Base-by-base conservation (phyloP, 2,329 filamentous ascomycete genomes). In the Trichoderma atroviride region DNA sequence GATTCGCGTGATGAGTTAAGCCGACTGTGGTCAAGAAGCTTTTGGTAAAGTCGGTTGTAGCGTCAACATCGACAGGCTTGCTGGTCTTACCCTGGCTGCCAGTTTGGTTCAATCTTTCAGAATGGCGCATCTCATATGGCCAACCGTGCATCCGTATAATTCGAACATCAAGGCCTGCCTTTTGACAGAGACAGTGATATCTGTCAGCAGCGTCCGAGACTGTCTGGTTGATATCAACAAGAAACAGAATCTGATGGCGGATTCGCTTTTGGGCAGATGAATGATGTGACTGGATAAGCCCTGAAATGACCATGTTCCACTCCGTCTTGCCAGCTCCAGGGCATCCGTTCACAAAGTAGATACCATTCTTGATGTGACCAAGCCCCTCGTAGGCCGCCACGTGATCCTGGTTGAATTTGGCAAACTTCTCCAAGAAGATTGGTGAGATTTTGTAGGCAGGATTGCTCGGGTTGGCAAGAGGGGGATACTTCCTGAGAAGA, bases 321-420 rank as follows among this genome's bases (percentile, higher is more conserved):
- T 84, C 80, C 0, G 83, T 85, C 61, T 85, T 85, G 0, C 83
- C 83, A 0, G 82, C 79, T 0, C 83, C 83, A 4, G 83, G 83
- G 5, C 83, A 83, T 4, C 83, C 83, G 7, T 83, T 83, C 0
- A 85, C 75, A 59, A 85, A 79, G 33, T 78, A 80, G 1, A 85
- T 70, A 0, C 82, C 80, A n/a, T 80, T 82, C 0, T 82, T 81
- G 13, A 85, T 79, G 1, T 71, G 71, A 1, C 71, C 69, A 0
- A 84, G 74, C 0, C 76, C 77, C 0, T 76, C 33, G 40, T 83
- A 82, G 0, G 82, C 82, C 0, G 71, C 64, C 1, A 71, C 71
- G 37, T 84, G 83, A n/a, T 84, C 78, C 0, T 69, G 37, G 27
- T 84, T 80, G 59, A 84, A 78, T 0, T 75, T 72, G 1, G 68